phyloP scores from a whole-genome alignment of 441 rosid species.

The Isatis lusitanica region DNA sequence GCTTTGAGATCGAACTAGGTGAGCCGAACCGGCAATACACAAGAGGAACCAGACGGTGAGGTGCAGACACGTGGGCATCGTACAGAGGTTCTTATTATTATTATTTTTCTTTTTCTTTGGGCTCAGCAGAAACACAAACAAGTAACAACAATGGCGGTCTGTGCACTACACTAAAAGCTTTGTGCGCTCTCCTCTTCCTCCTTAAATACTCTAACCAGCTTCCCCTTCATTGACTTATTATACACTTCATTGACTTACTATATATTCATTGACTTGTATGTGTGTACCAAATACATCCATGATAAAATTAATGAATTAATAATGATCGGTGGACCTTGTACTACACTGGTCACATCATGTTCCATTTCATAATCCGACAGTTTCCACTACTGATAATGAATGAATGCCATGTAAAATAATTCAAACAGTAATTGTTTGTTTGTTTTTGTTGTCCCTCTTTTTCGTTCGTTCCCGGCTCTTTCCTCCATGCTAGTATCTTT shows the following conservation, averaged over 20 bases:
- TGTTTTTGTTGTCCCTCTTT: neutral
- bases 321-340: neutral
- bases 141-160: neutral
- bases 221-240: neutral
- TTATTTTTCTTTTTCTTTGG: neutral
- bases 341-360: no score
- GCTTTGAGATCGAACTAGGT: constrained; percentile 20
- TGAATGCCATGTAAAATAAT: no score
- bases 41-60: neutral
- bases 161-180: neutral
- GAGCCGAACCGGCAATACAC: neutral
- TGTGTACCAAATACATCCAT: no score
- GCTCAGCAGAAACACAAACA: neutral
- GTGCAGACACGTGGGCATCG: neutral
- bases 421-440: no score
- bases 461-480: neutral
- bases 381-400: no score
- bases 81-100: neutral
- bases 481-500: neutral
- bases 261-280: constrained; percentile 5
- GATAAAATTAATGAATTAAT: neutral
- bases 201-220: neutral
- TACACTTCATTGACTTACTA: neutral
- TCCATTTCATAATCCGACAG: no score
- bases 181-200: no score